Evolutionary conservation across 169 alveolate genomes (phyloP), one percentile per base, ranked within the genome.

Genomic region (Plasmodium falciparum): DNA sequence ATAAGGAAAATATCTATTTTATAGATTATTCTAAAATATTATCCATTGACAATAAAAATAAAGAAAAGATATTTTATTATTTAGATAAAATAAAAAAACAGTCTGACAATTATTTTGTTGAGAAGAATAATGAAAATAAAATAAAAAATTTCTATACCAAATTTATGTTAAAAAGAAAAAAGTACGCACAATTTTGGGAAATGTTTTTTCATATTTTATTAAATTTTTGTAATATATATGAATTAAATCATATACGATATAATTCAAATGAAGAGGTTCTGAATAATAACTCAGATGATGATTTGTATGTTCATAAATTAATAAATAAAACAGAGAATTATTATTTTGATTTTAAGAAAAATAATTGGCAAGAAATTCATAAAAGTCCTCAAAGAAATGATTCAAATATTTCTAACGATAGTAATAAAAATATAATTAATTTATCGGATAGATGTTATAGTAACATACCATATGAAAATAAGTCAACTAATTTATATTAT

Each of bases 141-240:
- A 83, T 70, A 69, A 83, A 83, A 83, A 83, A 63, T 73, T 83
- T 83, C 59, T 33, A 72, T 33, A 58, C 71, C 11, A 83, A 43
- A 50, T 39, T 83, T 39, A 33, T 58, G 8, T 69, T 52, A 50
- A 33, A 15, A 17, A 83, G 74, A 58, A 83, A 83, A 58, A 83
- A 52, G 54, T 83, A 83, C 59, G 22, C 39, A 43, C 47, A 61
- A 7, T 83, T 83, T 83, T 83, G 91, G 91, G 74, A 83, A 39
- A 47, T 83, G 17, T 69, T 83, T 71, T 83, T 83, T 69, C 91
- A 83, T 50, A 33, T 83, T 43, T 39, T 83, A 65, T 70, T 83
- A 54, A 83, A 83, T 50, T 83, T 83, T 83, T 83, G 91, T 73
- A 83, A 83, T 83, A 66, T 83, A 4, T 83, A 83, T 24, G 91